Base-by-base conservation (phyloP, 1,139 yeast genomes). In the Sugiyamaella grinbergsii region DNA sequence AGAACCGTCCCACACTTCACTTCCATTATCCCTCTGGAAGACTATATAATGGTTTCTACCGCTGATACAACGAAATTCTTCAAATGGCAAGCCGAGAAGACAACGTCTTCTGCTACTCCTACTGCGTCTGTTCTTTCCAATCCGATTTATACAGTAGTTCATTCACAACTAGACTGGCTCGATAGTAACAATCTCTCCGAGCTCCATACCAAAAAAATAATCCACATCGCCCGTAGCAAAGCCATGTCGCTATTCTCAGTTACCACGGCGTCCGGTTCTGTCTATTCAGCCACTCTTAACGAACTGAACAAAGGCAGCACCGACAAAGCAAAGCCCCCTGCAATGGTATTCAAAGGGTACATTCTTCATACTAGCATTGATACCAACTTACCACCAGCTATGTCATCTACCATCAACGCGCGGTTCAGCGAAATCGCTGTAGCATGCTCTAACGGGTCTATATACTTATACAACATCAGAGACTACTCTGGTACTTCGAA, bases 391-490 rank as follows among this genome's bases (percentile, higher is more conserved):
- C 62, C 58, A 29, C 50, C 49, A 11, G 71, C 68, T 2, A 53
- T 57, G 2, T 49, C 54, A 11, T 55, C 64, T 8, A 63, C 69
- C 2, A 62, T 70, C n/a, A 70, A 70, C 43, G 69, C 73, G 1
- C 55, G 71, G n/a, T 70, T 68, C 51, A 65, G 70, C 38, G 56
- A 66, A 15, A 59, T 69, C 6, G 69, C 70, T 0, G 69, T 68
- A 10, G 73, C 71, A 3, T 62, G 69, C 23, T 41, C 55, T 4
- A 54, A 61, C 16, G 74, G 74, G 1, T 38, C 61, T 6, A 60
- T 69, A 2, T 60, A 54, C 44, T 54, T 70, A 18, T 70, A 69
- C 59, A 67, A 65, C 29, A 62, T 70, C 36, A 56, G 62, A 37
- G 72, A 70, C 49, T 68, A 67, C 52, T 52, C 63, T 1, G 73